A percentile compares a stretch with the other conserved stretches of the same genome.
These are phyloP conservation scores for Protomyces arabidopsidicola DNA, from an alignment of 1,139 yeast species.

Conservation along the genomic window DNA sequence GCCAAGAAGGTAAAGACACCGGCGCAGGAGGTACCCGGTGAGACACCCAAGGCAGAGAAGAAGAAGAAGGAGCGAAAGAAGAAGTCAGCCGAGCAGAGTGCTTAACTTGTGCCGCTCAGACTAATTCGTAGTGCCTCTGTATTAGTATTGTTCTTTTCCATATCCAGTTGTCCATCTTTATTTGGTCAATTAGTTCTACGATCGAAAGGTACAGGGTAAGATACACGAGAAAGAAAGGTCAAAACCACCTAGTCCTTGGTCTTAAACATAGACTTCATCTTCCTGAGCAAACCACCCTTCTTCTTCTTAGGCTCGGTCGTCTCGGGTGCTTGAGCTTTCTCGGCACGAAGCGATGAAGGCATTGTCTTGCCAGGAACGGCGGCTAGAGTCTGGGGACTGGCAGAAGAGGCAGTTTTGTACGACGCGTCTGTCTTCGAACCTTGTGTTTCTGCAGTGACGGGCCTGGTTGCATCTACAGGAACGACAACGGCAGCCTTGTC, in stretches of 20 bases:
- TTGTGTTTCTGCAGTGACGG: neutral
- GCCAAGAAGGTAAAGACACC: constrained; percentile 2
- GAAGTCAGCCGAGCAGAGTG: constrained; percentile 6
- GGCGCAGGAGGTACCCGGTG: neutral
- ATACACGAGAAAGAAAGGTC: neutral
- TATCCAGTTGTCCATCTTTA: too few relatives aligned
- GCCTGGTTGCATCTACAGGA: neutral
- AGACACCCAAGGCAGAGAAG: constrained; percentile 29
- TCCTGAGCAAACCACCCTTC: constrained; percentile 14
- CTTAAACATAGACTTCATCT: constrained; percentile 17
- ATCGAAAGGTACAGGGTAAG: neutral
- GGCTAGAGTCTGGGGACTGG: constrained; percentile 13
- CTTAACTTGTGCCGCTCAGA: too few relatives aligned
- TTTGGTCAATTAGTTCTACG: neutral
- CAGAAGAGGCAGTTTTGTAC: constrained; percentile 5
- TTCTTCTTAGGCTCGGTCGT: constrained; percentile 8
- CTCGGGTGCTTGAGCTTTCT: neutral
- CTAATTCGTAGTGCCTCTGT: too few relatives aligned
- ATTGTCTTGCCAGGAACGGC: constrained; percentile 13
- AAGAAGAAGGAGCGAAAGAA: constrained; percentile 25
- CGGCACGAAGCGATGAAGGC: constrained; percentile 4
- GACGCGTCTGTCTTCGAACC: neutral
- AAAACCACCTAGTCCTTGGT: constrained; percentile 3
- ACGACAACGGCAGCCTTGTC: neutral
- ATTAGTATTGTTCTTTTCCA: too few relatives aligned